Base-by-base conservation (phyloP, 306 rosid species). In the Bauhinia variegata region DNA sequence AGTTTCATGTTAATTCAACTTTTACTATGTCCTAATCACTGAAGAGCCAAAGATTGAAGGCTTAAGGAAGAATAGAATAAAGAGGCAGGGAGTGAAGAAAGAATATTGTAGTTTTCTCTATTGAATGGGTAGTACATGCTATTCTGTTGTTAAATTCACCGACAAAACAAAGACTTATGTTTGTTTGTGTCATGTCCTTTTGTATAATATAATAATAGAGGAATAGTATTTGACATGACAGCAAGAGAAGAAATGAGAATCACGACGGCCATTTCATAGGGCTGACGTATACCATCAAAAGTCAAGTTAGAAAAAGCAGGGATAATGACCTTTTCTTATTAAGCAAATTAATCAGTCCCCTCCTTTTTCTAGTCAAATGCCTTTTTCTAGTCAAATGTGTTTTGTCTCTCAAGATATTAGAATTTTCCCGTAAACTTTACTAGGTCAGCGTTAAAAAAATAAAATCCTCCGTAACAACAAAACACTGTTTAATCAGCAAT, bases 161-260 rank as follows among this genome's bases (percentile, higher is more conserved):
- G n/a, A 60, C 38, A 55, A 16, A 33, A 72, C 70, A 63, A 72
- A 41, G 18, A 71, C 23, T 13, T 42, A 3, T 48, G 62, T n/a
- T 28, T 46, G 42, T n/a, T 14, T 39, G 44, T 46, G 48, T 36
- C 37, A 7, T 37, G 18, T 13, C 48, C n/a, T 16, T 66, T 49
- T 57, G 11, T 50, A 23, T 32, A 39, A 43, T 48, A 11, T 58
- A n/a, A 46, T 39, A 65, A 16, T 41, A 8, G 77, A 48, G 57
- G n/a, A 32, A 8, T 41, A 14, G 51, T 11, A 61, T 34, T 5
- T 64, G 60, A 36, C 60, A 36, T 48, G 44, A 46, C 15, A 41
- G 13, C 37, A 14, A 55, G 59, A 65, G 47, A 60, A 47, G 16
- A 32, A 56, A 41, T 2, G 33, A n/a, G n/a, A n/a, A 39, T 42